Evolutionary conservation across 2,329 filamentous ascomycete species (phyloP), one percentile per base, ranked within the genome.

Genomic region (Neofusicoccum sp.): DNA sequence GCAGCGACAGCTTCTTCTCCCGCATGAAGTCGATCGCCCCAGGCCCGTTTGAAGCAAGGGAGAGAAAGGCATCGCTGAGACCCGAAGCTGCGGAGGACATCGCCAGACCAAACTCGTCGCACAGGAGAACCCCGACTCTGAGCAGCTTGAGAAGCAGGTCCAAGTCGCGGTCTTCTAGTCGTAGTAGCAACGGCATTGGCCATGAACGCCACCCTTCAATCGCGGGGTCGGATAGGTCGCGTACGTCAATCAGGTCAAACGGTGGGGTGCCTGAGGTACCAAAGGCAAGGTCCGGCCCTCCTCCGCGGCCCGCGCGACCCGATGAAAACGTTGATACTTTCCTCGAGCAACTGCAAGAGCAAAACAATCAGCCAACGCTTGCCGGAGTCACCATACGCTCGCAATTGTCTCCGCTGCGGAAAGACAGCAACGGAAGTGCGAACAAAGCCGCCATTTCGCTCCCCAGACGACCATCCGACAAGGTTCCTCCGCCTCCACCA

Each of bases 21-120:
- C 82, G 85, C 56, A 84, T 90, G 80, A 83, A 89, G 65, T 82
- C 78, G 7, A 87, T 90, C 68, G 80, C 84, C 1, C 85, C 87
- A 1, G 87, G 86, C 0, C 87, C 88, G 31, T 60, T 60, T 24
- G 48, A 54, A 12, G 58, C 40, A 31, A 53, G 31, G 34, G 47
- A 53, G 36, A 54, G 48, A n/a, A 53, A 38, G 24, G 16, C 57
- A 12, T 51, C 57, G 12, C 45, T 49, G 30, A 48, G 44, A 4
- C 57, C 57, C 12, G 48, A 60, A 16, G 40, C 48, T 6, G 40
- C 48, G 26, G 47, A 34, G 47, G 47, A 43, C 3, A 14, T 9
- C 28, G 20, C 57, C 6, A 51, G 47, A 20, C 41, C 58, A 26
- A 51, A 28, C 20, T 38, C 44, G 28, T 54, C 59, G 12, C 66